Conservation (phyloP, 176 grass and related monocot species). For the Phragmites australis region DNA sequence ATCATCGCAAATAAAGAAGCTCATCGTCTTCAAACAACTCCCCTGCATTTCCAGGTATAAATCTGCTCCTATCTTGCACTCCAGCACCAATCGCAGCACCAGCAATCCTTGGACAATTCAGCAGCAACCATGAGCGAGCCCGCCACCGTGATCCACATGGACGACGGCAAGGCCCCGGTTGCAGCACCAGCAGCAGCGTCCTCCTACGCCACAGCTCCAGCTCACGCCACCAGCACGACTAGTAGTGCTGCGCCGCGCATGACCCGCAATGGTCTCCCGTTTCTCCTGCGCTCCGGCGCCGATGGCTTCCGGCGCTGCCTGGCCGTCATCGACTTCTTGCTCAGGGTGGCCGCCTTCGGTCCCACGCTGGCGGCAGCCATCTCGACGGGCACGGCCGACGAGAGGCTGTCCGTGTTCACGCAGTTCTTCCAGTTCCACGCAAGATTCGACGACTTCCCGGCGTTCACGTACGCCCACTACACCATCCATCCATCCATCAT, state of each 20-base stretch:
- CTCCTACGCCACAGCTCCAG: background rate
- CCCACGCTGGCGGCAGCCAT: constrained; percentile 72
- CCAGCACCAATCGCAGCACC: background rate
- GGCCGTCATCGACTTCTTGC: constrained; percentile 65
- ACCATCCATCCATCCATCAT: background rate
- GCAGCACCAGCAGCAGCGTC: background rate
- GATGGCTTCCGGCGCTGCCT: constrained; percentile 51
- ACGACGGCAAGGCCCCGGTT: constrained; percentile 43
- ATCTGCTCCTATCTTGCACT: background rate
- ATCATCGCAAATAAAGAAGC: too few relatives aligned
- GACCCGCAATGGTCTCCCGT: background rate
- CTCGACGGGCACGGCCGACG: constrained; percentile 61
- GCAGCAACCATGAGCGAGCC: constrained; percentile 18
- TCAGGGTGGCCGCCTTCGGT: constrained; percentile 59
- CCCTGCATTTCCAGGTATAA: background rate
- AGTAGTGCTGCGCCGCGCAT: background rate
- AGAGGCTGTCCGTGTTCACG: constrained; percentile 83
- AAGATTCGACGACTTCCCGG: constrained; percentile 75
- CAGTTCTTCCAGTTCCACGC: constrained; percentile 78
- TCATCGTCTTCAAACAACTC: constrained; percentile 9
- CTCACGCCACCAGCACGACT: background rate
- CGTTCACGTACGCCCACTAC: constrained; percentile 31
- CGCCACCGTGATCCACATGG: constrained; percentile 54
- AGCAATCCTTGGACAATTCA: background rate
- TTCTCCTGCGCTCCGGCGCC: constrained; percentile 41